Conservation (phyloP, 2,329 filamentous ascomycete genomes). For the Cladophialophora psammophila region DNA sequence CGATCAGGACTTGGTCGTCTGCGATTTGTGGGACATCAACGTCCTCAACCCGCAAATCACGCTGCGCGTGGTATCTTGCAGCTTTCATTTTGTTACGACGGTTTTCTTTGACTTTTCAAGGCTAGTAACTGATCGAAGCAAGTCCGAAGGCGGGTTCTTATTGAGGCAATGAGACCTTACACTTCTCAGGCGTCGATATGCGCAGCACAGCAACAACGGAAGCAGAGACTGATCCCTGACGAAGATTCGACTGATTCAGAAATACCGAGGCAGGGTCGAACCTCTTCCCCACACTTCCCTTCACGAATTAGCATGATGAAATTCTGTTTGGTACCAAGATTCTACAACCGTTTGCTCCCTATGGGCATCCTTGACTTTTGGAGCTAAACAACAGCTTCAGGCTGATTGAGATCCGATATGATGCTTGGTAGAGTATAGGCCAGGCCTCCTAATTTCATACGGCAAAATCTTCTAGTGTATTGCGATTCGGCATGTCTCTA, state of each 20-base stretch:
- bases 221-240: background rate
- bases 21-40: slow-evolving; percentile 50
- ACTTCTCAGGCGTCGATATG: background rate
- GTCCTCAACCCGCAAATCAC: slow-evolving; percentile 52
- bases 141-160: background rate
- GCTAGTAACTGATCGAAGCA: background rate
- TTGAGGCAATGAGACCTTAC: background rate
- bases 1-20: slow-evolving; percentile 51
- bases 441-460: too few species aligned
- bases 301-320: background rate
- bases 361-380: background rate
- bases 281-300: slow-evolving; percentile 11
- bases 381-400: background rate
- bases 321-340: background rate
- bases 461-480: background rate
- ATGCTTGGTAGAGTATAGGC: background rate
- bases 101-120: background rate
- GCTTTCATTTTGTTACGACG: slow-evolving; percentile 49
- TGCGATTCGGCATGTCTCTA: background rate
- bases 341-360: background rate
- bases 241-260: slow-evolving; percentile 1
- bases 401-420: background rate
- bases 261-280: background rate
- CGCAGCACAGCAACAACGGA: background rate
- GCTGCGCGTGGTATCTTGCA: slow-evolving; percentile 54